Evolutionary conservation across 345 rosid genomes (phyloP).

Genomic region (Anastatica hierochuntica): DNA sequence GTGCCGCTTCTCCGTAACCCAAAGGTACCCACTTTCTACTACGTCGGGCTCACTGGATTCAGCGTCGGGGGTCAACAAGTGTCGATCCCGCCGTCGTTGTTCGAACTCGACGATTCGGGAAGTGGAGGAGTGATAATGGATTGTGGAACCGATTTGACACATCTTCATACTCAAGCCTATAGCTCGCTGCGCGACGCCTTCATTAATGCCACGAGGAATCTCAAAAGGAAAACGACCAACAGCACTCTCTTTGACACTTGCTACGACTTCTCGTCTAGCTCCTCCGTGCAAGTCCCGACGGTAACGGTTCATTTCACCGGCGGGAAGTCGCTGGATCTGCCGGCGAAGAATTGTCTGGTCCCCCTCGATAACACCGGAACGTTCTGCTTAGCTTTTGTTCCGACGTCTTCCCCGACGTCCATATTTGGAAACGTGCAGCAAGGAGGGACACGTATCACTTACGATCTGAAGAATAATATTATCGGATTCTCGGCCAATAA

Average conservation of each 20-base stretch:
- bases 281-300: conserved; percentile 67
- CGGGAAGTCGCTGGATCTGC: conserved; percentile 41
- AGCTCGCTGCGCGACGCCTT: conserved; percentile 71
- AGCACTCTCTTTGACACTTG: conserved; percentile 89
- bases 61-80: conserved; percentile 72
- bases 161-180: conserved; percentile 73
- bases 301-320: conserved; percentile 59
- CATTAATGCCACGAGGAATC: conserved; percentile 24
- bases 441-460: conserved; percentile 85
- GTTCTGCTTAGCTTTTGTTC: conserved; percentile 91
- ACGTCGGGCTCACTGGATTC: conserved; percentile 70
- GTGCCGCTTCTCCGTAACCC: conserved; percentile 53
- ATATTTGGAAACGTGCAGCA: conserved; percentile 96
- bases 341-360: conserved; percentile 74
- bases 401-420: conserved; percentile 68
- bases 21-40: conserved; percentile 75
- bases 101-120: conserved; percentile 60
- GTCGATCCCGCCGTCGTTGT: conserved; percentile 42
- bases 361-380: conserved; percentile 66
- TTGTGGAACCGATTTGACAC: conserved; percentile 87
- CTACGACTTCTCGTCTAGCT: conserved; percentile 56
- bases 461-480: conserved; percentile 50
- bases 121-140: conserved; percentile 77
- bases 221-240: conserved; percentile 31
- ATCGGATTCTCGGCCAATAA: conserved; percentile 57